Base-by-base conservation (phyloP, 1,284 basidiomycete genomes). In the Austropuccinia psidii region DNA sequence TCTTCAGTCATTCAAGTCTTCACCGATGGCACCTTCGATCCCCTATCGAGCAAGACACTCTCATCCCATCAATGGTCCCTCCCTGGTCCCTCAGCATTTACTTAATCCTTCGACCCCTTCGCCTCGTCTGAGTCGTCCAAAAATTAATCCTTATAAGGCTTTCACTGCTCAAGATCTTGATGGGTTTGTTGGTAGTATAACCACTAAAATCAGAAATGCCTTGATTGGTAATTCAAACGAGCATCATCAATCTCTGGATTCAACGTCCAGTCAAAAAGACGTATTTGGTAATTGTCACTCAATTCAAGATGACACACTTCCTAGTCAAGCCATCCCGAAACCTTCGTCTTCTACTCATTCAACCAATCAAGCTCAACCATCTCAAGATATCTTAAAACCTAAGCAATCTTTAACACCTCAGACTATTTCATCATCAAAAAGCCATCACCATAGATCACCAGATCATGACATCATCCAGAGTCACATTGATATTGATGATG, bases 51-150 rank as follows among this genome's bases (percentile, higher is more conserved):
- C 49, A 31, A 73, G 69, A 50, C 58, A 64, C 49, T 73, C 69
- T 4, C 57, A 73, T 64, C 69, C 69, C 15, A 73, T 62, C 21
- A 73, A 73, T 35, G 69, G 69, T 43, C 60, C 41, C 27, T 73
- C 69, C 8, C 69, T 73, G n/a, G 54, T 73, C 58, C 69, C 69
- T 41, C 69, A 73, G 49, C 69, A 73, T 15, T 49, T 73, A n/a
- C 35, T 73, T 24, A 61, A 60, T 24, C 52, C 57, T 8, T 41
- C 37, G 49, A 62, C 69, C 19, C 58, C 69, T 9, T 73, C 69
- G 37, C 43, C 68, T 9, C 57, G 58, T 17, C 58, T 61, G n/a
- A 73, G 45, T 41, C 69, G 69, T 27, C 57, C 69, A n/a, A 49
- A 49, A 39, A 35, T 60, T 45, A 49, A 73, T 45, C 69, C 69